Base-by-base conservation (phyloP, 257 asterid species). In the Verbena officinalis region DNA sequence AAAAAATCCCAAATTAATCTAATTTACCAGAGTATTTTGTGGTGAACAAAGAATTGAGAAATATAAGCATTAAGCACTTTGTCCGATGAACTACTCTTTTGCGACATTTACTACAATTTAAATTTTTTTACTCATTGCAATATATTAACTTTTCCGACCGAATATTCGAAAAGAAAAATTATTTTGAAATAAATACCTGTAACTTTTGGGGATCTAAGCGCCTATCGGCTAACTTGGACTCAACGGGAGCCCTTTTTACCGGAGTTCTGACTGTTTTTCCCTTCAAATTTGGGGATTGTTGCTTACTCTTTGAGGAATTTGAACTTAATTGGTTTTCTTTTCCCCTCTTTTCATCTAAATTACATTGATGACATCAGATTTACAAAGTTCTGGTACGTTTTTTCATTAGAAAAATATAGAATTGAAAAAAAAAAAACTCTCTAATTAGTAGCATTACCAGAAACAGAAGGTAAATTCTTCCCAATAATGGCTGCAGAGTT, bases 311-410 rank as follows among this genome's bases (percentile, higher is more conserved):
- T 1, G 66, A 70, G 34, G 78, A 55, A 59, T 69, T 83, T 44
- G 79, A 31, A 58, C 77, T 75, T 6, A 75, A 58, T 13, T 80
- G 73, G 33, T 81, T 84, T 71, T 88, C 96, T 62, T 85, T 83
- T 55, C 84, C 86, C 14, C 45, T 62, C 46, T 46, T 64, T 53
- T 83, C 79, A 73, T 83, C 96, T 85, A 60, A 59, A 73, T 23
- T 14, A 54, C 59, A 69, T 42, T 43, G 17, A 40, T 19, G 9
- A 17, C 27, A 52, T 22, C 23, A 22, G 21, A 21, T 30, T 45
- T 45, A 33, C 20, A 9, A 4, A 12, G 5, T 21, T 40, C 44
- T 13, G 27, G 9, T 4, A 7, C 27, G 15, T 44, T 42, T 1
- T 13, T 46, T 5, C 1, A 9, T 17, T 27, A 17, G 27, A 13